Percentiles rank a stretch among this genome's conserved stretches.
These are phyloP conservation scores for Botrytis fragariae DNA, from an alignment of 2,329 filamentous ascomycete genomes.

Conservation along the genomic window DNA sequence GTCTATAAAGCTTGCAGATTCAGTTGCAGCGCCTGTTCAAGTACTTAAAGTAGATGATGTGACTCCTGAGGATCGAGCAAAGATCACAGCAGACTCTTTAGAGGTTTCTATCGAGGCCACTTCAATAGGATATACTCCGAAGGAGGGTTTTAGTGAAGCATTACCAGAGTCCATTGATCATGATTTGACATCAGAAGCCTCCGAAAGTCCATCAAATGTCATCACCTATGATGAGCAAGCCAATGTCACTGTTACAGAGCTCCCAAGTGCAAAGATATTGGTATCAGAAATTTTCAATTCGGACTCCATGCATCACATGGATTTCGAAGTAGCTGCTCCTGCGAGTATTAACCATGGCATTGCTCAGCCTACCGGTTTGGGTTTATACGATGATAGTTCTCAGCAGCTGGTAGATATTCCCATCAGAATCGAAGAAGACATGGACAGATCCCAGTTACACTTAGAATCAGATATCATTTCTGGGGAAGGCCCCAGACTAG, in stretches of 20 bases:
- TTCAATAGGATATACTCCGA: constrained; percentile 30
- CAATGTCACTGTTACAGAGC: neutral
- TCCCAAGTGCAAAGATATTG: neutral
- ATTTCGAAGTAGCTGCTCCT: neutral
- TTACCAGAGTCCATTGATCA: constrained; percentile 1
- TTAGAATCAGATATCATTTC: neutral
- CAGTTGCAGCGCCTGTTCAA: neutral
- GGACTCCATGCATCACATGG: neutral
- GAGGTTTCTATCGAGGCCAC: constrained; percentile 27
- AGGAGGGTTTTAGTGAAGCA: constrained; percentile 20
- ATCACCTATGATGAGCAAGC: neutral
- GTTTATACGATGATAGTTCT: constrained; percentile 1
- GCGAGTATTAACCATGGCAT: neutral
- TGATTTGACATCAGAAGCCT: constrained; percentile 24
- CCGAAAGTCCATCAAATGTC: neutral
- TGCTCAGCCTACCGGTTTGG: neutral
- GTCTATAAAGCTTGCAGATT: constrained; percentile 12
- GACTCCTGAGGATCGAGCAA: neutral
- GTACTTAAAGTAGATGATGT: constrained; percentile 2
- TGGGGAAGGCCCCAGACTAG: constrained; percentile 25
- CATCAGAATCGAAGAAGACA: constrained; percentile 7
- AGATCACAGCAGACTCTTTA: constrained; percentile 27
- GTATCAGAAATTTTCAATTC: neutral
- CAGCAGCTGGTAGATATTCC: constrained; percentile 11
- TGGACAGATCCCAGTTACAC: neutral